Evolutionary conservation across 1,139 yeast species (phyloP), one percentile per base, ranked within the genome.

Genomic region (Arxiozyma heterogenica): DNA sequence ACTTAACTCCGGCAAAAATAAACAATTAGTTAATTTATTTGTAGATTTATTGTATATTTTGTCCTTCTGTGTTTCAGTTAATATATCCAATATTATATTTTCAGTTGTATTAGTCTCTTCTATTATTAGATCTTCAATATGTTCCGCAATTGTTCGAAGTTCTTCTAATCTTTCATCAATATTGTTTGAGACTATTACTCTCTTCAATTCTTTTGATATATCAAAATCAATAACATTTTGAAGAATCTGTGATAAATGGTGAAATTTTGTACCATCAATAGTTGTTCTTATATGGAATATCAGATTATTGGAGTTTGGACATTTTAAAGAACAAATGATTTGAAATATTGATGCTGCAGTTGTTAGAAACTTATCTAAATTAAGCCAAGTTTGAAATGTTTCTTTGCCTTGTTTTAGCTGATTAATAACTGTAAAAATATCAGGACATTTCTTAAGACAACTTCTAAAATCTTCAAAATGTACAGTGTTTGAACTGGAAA

Each of bases 1-100:
- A 0, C 80, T 81, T 38, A 77, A 56, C 52, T 75, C 78, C 8
- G 78, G 78, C 27, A 76, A 73, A 56, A 77, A 77, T 2, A 73
- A 71, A 1, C 72, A 72, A 54, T 73, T 74, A 5, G 73, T 51
- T 1, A 64, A 47, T 5, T 57, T 57, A 1, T 58, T 55, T 21
- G 58, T 44, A 0, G 53, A 50, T 22, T 59, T 39, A 4, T 45
- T 48, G 5, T 44, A 27, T 5, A 39, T 4, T 2, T 17, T 44
- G 0, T 60, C 51, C 7, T 66, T 53, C 1, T 55, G 59, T 15
- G 48, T 41, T 18, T n/a, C 49, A 11, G 41, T 42, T 41, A 53
- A 15, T 22, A 44, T 20, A 8, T 52, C 45, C 7, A 44, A 25
- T 9, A 63, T 23, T 9, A 30, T 7, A 17, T 41, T 21, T 43